These are phyloP conservation scores for Asparagopsis taxiformis DNA, from an alignment of 31 red algal species.

Conservation along the genomic window DNA sequence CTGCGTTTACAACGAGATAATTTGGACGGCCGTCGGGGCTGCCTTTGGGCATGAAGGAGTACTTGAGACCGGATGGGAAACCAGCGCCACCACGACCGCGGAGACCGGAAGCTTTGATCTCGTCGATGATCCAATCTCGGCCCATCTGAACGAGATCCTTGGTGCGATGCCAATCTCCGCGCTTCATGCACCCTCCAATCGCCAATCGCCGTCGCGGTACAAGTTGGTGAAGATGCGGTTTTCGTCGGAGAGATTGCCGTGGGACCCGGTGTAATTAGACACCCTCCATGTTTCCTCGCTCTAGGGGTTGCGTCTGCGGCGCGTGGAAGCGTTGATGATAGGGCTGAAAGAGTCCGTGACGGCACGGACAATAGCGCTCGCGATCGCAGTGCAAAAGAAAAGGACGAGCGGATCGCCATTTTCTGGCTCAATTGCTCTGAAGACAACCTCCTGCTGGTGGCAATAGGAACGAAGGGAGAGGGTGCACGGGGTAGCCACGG, in stretches of 20 bases:
- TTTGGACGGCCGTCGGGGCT: slow-evolving; percentile 85
- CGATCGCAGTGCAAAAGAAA: no score
- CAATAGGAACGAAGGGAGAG: no score
- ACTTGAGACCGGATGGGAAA: slow-evolving; percentile 97
- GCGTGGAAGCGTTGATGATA: no score
- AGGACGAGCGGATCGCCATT: no score
- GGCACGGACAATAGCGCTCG: no score
- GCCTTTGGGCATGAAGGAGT: slow-evolving; percentile 92
- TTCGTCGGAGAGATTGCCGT: slow-evolving; percentile 86
- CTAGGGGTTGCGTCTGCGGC: slow-evolving; percentile 34
- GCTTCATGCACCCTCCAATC: slow-evolving; percentile 87
- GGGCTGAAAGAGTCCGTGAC: no score
- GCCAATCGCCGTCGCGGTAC: slow-evolving; percentile 85
- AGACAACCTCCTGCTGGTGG: no score
- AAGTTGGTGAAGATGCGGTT: slow-evolving; percentile 98
- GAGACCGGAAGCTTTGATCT: slow-evolving; percentile 93
- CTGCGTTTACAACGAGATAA: slow-evolving; percentile 98
- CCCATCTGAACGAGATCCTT: slow-evolving; percentile 96
- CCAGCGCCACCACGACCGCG: slow-evolving; percentile 98
- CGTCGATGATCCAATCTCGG: slow-evolving; percentile 89
- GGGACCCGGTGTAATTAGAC: slow-evolving; percentile 78
- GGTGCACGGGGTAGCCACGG: no score
- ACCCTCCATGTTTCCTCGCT: slow-evolving; percentile 92
- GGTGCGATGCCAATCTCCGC: slow-evolving; percentile 95
- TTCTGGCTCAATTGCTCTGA: no score